Conservation (phyloP, 306 rosid species). For the Glycine soja region DNA sequence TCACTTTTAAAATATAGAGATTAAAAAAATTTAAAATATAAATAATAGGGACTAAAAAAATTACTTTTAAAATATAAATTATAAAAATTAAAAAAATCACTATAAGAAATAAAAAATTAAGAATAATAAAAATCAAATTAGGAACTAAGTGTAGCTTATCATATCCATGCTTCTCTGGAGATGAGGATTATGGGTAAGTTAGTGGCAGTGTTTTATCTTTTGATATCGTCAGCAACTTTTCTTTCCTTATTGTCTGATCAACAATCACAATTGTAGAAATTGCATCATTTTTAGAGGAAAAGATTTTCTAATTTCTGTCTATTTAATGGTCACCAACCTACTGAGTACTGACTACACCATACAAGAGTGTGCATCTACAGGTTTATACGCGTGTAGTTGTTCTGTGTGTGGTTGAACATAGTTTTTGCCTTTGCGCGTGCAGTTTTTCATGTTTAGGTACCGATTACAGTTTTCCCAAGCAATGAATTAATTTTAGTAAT, state of each 20-base stretch:
- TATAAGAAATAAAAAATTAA: too few relatives aligned
- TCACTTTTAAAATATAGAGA: too few relatives aligned
- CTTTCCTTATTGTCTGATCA: neutral
- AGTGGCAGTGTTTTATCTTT: neutral
- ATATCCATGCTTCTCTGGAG: neutral
- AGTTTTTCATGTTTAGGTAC: constrained; percentile 16
- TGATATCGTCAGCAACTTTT: neutral
- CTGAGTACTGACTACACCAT: neutral
- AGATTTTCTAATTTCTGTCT: too few relatives aligned
- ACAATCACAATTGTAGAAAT: too few relatives aligned
- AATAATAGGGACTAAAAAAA: too few relatives aligned
- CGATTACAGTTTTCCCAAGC: constrained; percentile 6
- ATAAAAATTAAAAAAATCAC: too few relatives aligned
- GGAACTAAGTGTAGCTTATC: neutral
- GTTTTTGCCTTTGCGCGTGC: neutral
- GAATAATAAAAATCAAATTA: too few relatives aligned
- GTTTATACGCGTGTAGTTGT: neutral
- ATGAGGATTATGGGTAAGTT: constrained; percentile 10
- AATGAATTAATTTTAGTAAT: constrained; percentile 6
- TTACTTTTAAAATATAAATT: too few relatives aligned
- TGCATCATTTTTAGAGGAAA: too few relatives aligned
- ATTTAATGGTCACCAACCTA: neutral
- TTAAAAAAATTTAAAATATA: too few relatives aligned
- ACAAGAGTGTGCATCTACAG: too few relatives aligned
- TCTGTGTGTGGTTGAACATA: neutral